Evolutionary conservation across 2,329 filamentous ascomycete species (phyloP).

Genomic region (Passalora sequoiae): DNA sequence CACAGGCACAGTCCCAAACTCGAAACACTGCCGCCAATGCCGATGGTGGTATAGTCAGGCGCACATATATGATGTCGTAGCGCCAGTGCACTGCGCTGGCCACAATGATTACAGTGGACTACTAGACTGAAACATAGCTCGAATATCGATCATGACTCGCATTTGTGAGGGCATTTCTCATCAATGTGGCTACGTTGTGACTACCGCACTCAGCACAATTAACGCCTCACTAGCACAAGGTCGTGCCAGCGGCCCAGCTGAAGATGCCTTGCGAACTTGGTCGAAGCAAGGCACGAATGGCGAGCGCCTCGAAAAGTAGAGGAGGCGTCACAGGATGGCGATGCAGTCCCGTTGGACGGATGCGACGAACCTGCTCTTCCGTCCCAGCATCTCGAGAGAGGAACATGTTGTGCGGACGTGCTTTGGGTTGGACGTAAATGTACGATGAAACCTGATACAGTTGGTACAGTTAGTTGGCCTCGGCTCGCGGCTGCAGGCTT

Average conservation of each 20-base stretch:
- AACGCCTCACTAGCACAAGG: constrained; percentile 3
- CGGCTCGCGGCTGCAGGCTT: no score
- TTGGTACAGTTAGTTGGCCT: no score
- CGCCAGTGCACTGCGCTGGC: no score
- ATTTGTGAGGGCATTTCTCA: no score
- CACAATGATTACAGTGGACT: no score
- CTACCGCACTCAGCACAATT: no score
- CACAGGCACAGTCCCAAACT: neutral
- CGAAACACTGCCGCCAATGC: constrained; percentile 3
- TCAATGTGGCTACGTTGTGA: no score
- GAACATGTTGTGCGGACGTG: neutral
- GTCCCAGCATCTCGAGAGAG: neutral
- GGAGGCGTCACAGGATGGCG: neutral
- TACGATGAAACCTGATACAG: no score
- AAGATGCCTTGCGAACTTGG: neutral
- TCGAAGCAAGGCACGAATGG: neutral
- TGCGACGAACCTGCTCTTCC: neutral
- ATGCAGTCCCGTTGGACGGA: neutral
- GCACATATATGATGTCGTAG: neutral
- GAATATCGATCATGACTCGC: constrained; percentile 2
- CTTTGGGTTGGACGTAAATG: neutral
- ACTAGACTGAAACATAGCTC: neutral
- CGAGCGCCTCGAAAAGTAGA: neutral
- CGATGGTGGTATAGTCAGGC: constrained; percentile 2
- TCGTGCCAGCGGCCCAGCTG: constrained; percentile 1